These are phyloP conservation scores for Suillus placidus DNA, from an alignment of 768 basidiomycete genomes.

Conservation along the genomic window DNA sequence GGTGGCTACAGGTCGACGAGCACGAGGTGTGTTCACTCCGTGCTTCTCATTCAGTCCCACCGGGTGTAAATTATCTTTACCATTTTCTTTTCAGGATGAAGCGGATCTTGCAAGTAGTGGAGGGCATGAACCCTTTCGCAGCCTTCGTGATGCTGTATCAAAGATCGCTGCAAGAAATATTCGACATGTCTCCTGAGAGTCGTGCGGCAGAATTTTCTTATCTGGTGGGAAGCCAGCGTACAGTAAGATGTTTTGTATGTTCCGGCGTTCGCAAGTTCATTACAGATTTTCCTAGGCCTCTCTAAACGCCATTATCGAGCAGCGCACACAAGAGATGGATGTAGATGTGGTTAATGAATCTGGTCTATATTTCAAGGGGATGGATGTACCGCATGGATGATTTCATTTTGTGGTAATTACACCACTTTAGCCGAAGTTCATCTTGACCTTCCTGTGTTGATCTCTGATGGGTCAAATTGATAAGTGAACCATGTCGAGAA, in stretches of 20 bases:
- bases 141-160: constrained; percentile 66
- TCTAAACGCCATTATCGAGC: constrained; percentile 41
- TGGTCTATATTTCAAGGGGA: constrained; percentile 11
- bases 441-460: not conserved
- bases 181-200: constrained; percentile 51
- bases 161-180: constrained; percentile 53
- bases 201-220: constrained; percentile 48
- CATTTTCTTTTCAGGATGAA: constrained; percentile 52
- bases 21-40: constrained; percentile 45
- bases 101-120: constrained; percentile 52
- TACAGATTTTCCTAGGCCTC: constrained; percentile 24
- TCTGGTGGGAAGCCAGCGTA: constrained; percentile 50
- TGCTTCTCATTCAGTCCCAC: constrained; percentile 13
- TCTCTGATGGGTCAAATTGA: not conserved
- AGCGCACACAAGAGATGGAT: constrained; percentile 36
- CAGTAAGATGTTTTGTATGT: constrained; percentile 45
- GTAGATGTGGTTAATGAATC: constrained; percentile 15
- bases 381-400: not conserved
- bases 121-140: constrained; percentile 72
- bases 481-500: too few relatives aligned
- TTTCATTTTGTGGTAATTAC: not conserved
- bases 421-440: not conserved
- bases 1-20: constrained; percentile 62
- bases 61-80: constrained; percentile 1
- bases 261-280: constrained; percentile 14